Conservation (phyloP, 2,329 filamentous ascomycete genomes). For the Aureobasidium sp. region DNA sequence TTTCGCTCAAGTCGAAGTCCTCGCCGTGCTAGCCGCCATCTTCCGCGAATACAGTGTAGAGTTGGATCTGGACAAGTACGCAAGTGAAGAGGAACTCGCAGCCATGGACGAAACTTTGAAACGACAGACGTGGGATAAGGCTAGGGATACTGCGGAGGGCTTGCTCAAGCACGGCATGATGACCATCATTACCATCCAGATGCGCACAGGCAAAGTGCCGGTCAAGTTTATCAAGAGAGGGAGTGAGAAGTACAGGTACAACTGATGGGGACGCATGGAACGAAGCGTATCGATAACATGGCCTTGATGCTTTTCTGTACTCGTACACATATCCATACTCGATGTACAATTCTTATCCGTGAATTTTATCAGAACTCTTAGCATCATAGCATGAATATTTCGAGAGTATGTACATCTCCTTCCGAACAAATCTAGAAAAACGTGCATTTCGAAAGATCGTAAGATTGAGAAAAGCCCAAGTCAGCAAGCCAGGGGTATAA, state of each 20-base stretch:
- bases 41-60: constrained; percentile 57
- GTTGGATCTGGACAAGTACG: constrained; percentile 48
- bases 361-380: too few species aligned
- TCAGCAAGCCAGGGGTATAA: too few species aligned
- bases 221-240: constrained; percentile 61
- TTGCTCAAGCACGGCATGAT: constrained; percentile 47
- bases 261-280: not conserved
- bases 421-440: too few species aligned
- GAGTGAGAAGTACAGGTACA: constrained; percentile 51
- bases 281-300: too few species aligned
- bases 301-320: too few species aligned
- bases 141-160: constrained; percentile 45
- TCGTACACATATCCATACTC: too few species aligned
- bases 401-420: too few species aligned
- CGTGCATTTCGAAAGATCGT: too few species aligned
- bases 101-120: constrained; percentile 45
- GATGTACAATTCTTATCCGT: too few species aligned
- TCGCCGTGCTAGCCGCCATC: constrained; percentile 44
- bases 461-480: too few species aligned
- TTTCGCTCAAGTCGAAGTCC: constrained; percentile 49
- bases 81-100: constrained; percentile 41
- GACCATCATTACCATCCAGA: constrained; percentile 63
- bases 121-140: constrained; percentile 50
- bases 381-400: too few species aligned
- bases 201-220: constrained; percentile 55